Evolutionary conservation across 768 basidiomycete genomes (phyloP), one percentile per base, ranked within the genome.

Genomic region (Leccinum barrowsii): DNA sequence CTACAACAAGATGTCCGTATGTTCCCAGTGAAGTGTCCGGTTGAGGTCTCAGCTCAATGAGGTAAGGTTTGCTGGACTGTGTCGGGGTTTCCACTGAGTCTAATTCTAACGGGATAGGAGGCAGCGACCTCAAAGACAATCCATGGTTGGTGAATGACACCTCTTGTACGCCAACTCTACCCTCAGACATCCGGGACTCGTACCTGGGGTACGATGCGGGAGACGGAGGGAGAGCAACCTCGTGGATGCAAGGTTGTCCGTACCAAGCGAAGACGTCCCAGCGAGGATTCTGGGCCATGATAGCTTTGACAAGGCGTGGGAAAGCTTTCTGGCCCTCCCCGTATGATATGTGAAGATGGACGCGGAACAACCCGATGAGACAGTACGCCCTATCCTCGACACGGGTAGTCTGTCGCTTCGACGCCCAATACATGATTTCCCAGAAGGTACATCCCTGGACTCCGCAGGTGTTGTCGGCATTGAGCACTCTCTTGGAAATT

Each of bases 381-480:
- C 54, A 65, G 50, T 68, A 70, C 2, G 67, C 65, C 12, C 32
- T 54, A 26, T 70, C 70, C n/a, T 71, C 67, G 8, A 53, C 19
- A n/a, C 50, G 58, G 24, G 59, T 68, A 7, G 69, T 70, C 22
- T 52, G 51, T 48, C 69, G 55, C 32, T 34, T 56, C 26, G 69
- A 64, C 6, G 65, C 67, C 67, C 69, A 70, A 19, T 28, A 50
- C 48, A 70, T 60, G 35, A 50, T 59, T 26, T 66, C 57, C 32
- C 52, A 55, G 47, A 60, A 35, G 1, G 35, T 42, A 40, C 42
- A n/a, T 13, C 57, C 50, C 13, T 37, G 35, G 26, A 50, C 34
- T 19, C 24, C 54, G 3, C 26, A 47, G 42, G 35, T 35, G 26
- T 56, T 58, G 3, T 57, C 50, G 0, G 48, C 32, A 6, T 34